Evolutionary conservation across 2,329 filamentous ascomycete genomes (phyloP).

Genomic region (Monosporascus sp.): DNA sequence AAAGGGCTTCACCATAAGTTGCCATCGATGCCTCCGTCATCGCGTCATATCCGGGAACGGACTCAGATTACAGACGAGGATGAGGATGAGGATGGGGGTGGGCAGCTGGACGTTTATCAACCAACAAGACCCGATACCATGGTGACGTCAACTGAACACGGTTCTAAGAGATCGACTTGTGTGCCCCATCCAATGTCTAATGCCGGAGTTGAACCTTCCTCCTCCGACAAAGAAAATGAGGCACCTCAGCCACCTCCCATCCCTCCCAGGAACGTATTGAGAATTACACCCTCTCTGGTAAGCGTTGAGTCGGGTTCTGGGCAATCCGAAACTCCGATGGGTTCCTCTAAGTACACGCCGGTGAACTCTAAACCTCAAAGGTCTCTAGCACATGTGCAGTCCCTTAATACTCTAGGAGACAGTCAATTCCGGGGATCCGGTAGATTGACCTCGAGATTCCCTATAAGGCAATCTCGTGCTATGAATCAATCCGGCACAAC

Average conservation of each 20-base stretch:
- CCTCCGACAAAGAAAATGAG: slow-evolving; percentile 10
- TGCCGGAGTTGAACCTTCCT: background rate
- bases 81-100: slow-evolving; percentile 13
- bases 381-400: slow-evolving; percentile 11
- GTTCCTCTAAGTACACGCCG: slow-evolving; percentile 2
- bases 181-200: background rate
- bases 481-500: slow-evolving; percentile 5
- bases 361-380: slow-evolving; percentile 5
- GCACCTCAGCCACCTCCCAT: slow-evolving; percentile 3
- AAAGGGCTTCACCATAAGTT: slow-evolving; percentile 11
- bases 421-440: slow-evolving; percentile 4
- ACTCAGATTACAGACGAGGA: slow-evolving; percentile 43
- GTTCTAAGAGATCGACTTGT: slow-evolving; percentile 1
- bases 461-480: slow-evolving; percentile 7
- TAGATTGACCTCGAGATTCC: slow-evolving; percentile 11
- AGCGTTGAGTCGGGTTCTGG: slow-evolving; percentile 5
- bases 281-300: slow-evolving; percentile 8
- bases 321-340: background rate
- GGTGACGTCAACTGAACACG: slow-evolving; percentile 4
- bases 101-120: slow-evolving; percentile 10
- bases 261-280: slow-evolving; percentile 5
- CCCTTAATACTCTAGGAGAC: slow-evolving; percentile 11
- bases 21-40: slow-evolving; percentile 14
- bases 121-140: slow-evolving; percentile 7
- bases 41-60: slow-evolving; percentile 43